Base-by-base conservation (phyloP, 2,329 filamentous ascomycete genomes). In the Delphinella strobiligena region DNA sequence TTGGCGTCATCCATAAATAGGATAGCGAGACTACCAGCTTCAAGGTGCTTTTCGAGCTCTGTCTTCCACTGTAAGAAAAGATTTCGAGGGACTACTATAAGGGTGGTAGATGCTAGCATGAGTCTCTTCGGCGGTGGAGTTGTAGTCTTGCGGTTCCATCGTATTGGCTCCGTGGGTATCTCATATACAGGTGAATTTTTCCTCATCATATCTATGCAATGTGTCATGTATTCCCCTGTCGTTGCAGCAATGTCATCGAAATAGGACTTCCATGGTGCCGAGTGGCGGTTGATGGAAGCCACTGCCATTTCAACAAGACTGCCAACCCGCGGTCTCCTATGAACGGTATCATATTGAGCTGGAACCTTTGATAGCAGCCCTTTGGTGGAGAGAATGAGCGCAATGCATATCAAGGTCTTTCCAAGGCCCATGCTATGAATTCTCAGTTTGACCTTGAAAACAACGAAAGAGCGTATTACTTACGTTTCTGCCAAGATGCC, bases 331-430 rank as follows among this genome's bases (percentile, higher is more conserved):
- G 53, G 31, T 22, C 72, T 61, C 35, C 67, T 34, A 48, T 64
- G 48, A 50, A 61, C 34, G 53, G 64, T 41, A 31, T 61, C 49
- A 52, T 80, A 74, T 38, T 79, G 56, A 3, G 77, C 69, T 2
- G 88, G 80, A 3, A 81, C 72, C 14, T 68, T 61, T 4, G 84
- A 74, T 9, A 78, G 72, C 45, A 88, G 72, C 22, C 78, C 67
- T 49, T 74, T 77, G 0, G 85, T 93, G 2, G 85, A 79, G 18
- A 93, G 65, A 30, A 95, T 64, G n/a, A 69, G 51, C 4, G 68
- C 58, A 2, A 96, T 62, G 47, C 82, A 89, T 9, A 95, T 93
- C 18, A 95, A 61, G 0, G 89, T 95, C 63, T 95, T 96, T 0
- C 89, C 88, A 34, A 62, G 40, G 4, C 80, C 81, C 82, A 88